These are phyloP conservation scores for Aspergillus sp. DNA, from an alignment of 2,329 filamentous ascomycete species.

Conservation along the genomic window DNA sequence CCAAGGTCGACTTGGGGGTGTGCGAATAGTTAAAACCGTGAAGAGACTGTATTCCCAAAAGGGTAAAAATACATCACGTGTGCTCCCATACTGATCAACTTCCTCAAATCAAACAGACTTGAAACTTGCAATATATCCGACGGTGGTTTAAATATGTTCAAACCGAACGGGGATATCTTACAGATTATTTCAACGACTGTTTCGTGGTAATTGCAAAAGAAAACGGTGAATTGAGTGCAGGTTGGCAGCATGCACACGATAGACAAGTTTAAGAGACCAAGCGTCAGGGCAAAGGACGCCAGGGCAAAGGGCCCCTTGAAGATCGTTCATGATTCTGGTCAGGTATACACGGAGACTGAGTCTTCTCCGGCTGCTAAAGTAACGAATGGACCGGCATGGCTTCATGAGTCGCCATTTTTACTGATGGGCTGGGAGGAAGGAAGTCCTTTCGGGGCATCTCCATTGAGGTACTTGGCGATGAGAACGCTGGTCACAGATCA, in stretches of 20 bases:
- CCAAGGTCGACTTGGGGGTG: neutral
- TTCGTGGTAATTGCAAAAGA: neutral
- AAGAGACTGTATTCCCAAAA: neutral
- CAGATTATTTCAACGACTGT: neutral
- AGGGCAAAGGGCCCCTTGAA: neutral
- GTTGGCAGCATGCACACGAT: neutral
- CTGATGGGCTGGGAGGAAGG: conserved; percentile 26
- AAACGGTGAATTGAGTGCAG: neutral
- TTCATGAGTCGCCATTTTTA: conserved; percentile 39
- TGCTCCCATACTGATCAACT: neutral
- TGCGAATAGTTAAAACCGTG: neutral
- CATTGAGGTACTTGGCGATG: conserved; percentile 37
- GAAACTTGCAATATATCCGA: neutral
- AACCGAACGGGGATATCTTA: neutral
- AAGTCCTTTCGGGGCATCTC: conserved; percentile 28
- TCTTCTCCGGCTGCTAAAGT: neutral
- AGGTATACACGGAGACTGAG: conserved; percentile 16
- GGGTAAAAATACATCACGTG: neutral
- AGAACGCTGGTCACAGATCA: conserved; percentile 35
- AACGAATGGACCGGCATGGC: conserved; percentile 34
- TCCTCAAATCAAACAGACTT: neutral
- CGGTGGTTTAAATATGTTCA: neutral
- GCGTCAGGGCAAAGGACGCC: neutral
- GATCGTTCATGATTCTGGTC: conserved; percentile 13
- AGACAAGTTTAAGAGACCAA: neutral